Evolutionary conservation across 768 basidiomycete species (phyloP), one percentile per base, ranked within the genome.

Genomic region (Lactifluus volemus): DNA sequence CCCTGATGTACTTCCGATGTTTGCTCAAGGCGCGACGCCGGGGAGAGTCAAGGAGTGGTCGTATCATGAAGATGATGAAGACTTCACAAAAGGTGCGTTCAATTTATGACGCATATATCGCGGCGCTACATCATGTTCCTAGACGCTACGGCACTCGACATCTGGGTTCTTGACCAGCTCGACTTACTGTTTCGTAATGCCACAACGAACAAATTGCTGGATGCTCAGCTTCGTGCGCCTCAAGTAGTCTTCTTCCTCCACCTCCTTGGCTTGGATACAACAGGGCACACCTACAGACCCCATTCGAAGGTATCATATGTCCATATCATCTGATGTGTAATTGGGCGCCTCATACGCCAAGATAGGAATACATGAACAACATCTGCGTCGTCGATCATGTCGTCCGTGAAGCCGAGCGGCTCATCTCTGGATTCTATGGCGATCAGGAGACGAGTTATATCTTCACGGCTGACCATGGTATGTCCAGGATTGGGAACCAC

Each of bases 391-490:
- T 93, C 1, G 92, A 94, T 64, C 67, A 73, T 53, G 85, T 94
- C 63, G 88, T 92, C 29, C 76, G 76, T 38, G 77, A 82, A 56
- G 83, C 86, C 0, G 88, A 90, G 63, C 66, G 72, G 41, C 75
- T 91, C 3, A 69, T 93, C 21, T 69, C 72, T 0, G 75, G 81
- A 5, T 92, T 88, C 69, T 93, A 84, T 66, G 67, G 74, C 36
- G 86, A 89, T 60, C 74, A 82, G 21, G 81, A 86, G 57, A 92
- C 89, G 0, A 81, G 81, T 60, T 92, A 79, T 68, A 72, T 93
- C 36, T 93, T 91, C 70, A 93, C 88, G 2, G 89, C 92, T 0
- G 92, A 94, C 70, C 92, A 94, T 68, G 92, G 92, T 8, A 94
- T 94, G 92, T 89, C 88, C 4, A 81, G 77, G 36, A 86, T 91